Base-by-base conservation (phyloP, 306 rosid genomes). In the Glycine tomentella region DNA sequence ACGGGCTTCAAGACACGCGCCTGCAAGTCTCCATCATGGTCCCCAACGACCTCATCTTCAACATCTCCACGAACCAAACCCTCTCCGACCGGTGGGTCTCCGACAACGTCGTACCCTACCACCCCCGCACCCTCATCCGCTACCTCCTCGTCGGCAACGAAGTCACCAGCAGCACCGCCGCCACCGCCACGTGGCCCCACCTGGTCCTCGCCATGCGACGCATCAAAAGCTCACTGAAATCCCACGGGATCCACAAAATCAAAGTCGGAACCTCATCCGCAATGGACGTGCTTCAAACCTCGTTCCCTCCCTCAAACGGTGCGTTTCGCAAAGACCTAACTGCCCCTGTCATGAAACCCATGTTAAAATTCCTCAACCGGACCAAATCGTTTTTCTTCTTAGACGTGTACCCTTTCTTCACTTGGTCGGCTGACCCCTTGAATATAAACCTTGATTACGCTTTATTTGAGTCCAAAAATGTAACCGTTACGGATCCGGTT, bases 91-190 rank as follows among this genome's bases (percentile, higher is more conserved):
- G 72, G 5, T 93, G 97, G 97, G 72, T 93, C 13, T 84, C 33
- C 13, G 4, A 72, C 61, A 93, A 91, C 13, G 72, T 93, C 4
- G 55, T 82, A 0, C 90, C 97, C 0, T 89, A 79, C 49, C 87
- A 88, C 85, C 92, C 90, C 0, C 17, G 81, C 0, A 90, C 92
- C 9, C 69, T 38, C 57, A 91, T 93, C 66, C 96, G 97, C 0
- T 88, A 89, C 87, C 84, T 93, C 58, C 91, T 93, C 33, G 96
- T 91, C 40, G 96, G 97, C 14, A 93, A 93, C 82, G 97, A 93
- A 58, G 72, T 86, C 69, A 25, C 31, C 31, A 70, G 81, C 77
- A 8, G 40, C 58, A 14, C 91, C 71, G 5, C 31, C 2, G 31
- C 72, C 69, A 20, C 12, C 25, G 11, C 33, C 34, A 48, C 82